Evolutionary conservation across 768 basidiomycete genomes (phyloP).

Genomic region (Psilocybe sp.): DNA sequence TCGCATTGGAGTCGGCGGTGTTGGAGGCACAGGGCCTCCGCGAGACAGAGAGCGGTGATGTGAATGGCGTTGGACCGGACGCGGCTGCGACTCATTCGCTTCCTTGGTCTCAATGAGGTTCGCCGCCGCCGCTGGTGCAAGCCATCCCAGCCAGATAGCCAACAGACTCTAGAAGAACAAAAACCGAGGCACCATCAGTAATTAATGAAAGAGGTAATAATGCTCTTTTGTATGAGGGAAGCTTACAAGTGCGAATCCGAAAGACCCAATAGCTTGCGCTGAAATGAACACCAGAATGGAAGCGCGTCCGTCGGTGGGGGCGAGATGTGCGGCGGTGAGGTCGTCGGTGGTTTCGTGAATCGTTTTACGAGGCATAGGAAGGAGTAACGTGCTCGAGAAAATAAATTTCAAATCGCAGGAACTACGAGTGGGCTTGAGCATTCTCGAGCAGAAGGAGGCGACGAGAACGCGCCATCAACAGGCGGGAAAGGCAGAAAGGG

Average conservation of each 20-base stretch:
- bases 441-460: slow-evolving; percentile 3
- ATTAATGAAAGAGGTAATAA: not conserved
- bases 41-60: slow-evolving; percentile 10
- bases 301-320: slow-evolving; percentile 11
- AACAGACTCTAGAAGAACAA: slow-evolving; percentile 35
- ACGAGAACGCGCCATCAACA: slow-evolving; percentile 1
- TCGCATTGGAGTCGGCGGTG: slow-evolving; percentile 12
- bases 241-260: slow-evolving; percentile 40
- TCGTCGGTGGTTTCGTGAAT: slow-evolving; percentile 10
- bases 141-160: slow-evolving; percentile 41
- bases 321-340: slow-evolving; percentile 3
- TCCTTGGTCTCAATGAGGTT: slow-evolving; percentile 8
- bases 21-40: not conserved
- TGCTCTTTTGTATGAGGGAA: not conserved
- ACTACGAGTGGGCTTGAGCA: slow-evolving; percentile 10
- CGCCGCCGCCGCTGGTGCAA: slow-evolving; percentile 24
- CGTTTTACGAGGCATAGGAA: slow-evolving; percentile 17
- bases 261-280: slow-evolving; percentile 28
- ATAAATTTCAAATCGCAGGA: slow-evolving; percentile 7
- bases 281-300: slow-evolving; percentile 31
- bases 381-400: slow-evolving; percentile 7
- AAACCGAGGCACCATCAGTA: slow-evolving; percentile 6
- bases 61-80: slow-evolving; percentile 6
- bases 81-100: slow-evolving; percentile 13
- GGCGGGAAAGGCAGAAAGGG: slow-evolving; percentile 5